Base-by-base conservation (phyloP, 805 yeast species). In the Yarrowia hollandica region DNA sequence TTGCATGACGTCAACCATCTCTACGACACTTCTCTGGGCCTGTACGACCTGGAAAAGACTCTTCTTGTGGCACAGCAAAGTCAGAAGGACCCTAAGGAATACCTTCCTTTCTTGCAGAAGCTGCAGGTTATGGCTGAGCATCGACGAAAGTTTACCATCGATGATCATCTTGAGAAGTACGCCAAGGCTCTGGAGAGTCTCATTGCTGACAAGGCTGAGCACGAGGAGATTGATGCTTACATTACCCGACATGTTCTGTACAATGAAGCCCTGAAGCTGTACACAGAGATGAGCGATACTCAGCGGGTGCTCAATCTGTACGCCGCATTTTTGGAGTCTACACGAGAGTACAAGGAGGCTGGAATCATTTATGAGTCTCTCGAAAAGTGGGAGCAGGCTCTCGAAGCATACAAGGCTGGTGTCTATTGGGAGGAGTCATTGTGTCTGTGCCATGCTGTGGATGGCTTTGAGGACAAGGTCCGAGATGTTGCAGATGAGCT, bases 41-140 rank as follows among this genome's bases (percentile, higher is more conserved):
- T 87, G 18, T 94, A 94, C 67, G 86, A 94, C 69, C 84, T 94
- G 38, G 84, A 84, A 60, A 75, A 92, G 66, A 82, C 98, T 0
- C 77, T 94, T 60, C 78, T 80, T 11, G 84, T 94, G 61, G 99
- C 99, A 0, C 98, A 95, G 70, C 94, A 90, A 68, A 90, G 97
- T 0, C 98, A 92, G 72, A 91, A 86, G 78, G 99, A 94, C 74
- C 99, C 99, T 21, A 90, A 91, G 67, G 99, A 94, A 72, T 94
- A 94, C 66, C 75, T 94, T 56, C 97, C 99, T 55, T 94, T 94
- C 71, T 77, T 94, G 64, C 96, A 90, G 67, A 79, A 83, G 48
- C 75, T 94, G 58, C 86, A 88, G 64, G 81, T 80, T 37, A 88
- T 86, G 70, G 74, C 81, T 0, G 84, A 81, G 5, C 71, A 83